Base-by-base conservation (phyloP, 2,329 filamentous ascomycete genomes). In the Stagonosporopsis rhizophila region DNA sequence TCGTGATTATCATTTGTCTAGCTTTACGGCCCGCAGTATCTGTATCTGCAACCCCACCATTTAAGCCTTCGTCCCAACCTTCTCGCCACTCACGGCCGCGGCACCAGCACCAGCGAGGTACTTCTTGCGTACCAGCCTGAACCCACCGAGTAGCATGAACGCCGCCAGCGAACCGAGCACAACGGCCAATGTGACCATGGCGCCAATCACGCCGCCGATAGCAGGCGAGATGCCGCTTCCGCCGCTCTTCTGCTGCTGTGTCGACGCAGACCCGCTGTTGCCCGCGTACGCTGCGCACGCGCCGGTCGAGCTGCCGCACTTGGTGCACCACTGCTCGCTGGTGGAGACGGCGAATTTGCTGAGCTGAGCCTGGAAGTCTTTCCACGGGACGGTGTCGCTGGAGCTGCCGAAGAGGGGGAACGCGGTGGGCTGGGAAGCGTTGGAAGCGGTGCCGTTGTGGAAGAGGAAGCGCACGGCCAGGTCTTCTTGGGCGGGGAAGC, bases 161-260 rank as follows among this genome's bases (percentile, higher is more conserved):
- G 77, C 81, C 61, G 84, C 82, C 11, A 85, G 50, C 11, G 54
- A 56, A 0, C 83, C 85, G 39, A 89, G 65, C n/a, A 89, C 78
- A 11, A 89, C 85, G 22, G 80, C 87, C 35, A 90, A 72, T 1
- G 87, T 89, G 17, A 89, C 86, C 81, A 89, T 84, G 0, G 87
- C 87, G 32, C 87, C 87, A 68, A 96, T 92, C 5, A 94, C 91
- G 47, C 92, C 91, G 0, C 90, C 91, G n/a, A 93, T 86, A 6
- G 85, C 82, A 34, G 82, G 85, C 46, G 88, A 89, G 25, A 96
- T 80, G 8, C 84, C 82, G 47, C 52, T 47, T 45, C 55, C 38
- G 3, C 52, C 27, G 20, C 20, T 35, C 27, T 52, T 17, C 34
- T 45, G 32, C 28, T 61, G 61, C 28, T 60, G 61, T 17, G 63